A percentile compares a stretch with the other conserved stretches of the same genome.
Conservation (phyloP, 2,329 filamentous ascomycete genomes). For the Coniochaeta hoffmannii region DNA sequence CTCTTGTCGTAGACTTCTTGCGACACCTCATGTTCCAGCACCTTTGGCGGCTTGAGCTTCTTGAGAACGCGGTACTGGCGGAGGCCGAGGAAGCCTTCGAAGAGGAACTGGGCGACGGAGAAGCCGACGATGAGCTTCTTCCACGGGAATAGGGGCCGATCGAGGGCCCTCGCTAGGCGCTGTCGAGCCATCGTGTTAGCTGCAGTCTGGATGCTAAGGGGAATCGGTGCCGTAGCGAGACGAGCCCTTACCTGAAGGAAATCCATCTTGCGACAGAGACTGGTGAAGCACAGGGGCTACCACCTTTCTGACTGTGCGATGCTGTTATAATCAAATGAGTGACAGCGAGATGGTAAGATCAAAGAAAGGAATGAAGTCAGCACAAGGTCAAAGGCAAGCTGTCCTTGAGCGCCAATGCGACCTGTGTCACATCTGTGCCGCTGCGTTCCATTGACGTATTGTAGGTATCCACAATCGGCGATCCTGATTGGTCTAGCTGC, state of each 20-base stretch:
- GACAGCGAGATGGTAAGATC: neutral
- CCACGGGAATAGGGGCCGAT: conserved; percentile 92
- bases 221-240: neutral
- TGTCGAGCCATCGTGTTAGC: conserved; percentile 23
- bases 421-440: neutral
- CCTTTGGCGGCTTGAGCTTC: conserved; percentile 72
- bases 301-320: neutral
- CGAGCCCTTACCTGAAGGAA: conserved; percentile 33
- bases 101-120: conserved; percentile 80
- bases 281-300: neutral
- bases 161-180: conserved; percentile 77
- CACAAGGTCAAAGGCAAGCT: neutral
- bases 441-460: neutral
- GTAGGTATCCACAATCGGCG: neutral
- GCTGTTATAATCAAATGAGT: neutral
- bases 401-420: neutral
- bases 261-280: conserved; percentile 29
- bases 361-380: conserved; percentile 2
- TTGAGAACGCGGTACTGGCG: conserved; percentile 87
- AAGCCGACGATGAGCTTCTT: conserved; percentile 95
- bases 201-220: neutral
- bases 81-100: conserved; percentile 82
- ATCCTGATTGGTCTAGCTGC: neutral
- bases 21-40: conserved; percentile 80
- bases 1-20: conserved; percentile 91